phyloP scores from a whole-genome alignment of 2,329 filamentous ascomycete species.

The Coniochaeta pulveracea region DNA sequence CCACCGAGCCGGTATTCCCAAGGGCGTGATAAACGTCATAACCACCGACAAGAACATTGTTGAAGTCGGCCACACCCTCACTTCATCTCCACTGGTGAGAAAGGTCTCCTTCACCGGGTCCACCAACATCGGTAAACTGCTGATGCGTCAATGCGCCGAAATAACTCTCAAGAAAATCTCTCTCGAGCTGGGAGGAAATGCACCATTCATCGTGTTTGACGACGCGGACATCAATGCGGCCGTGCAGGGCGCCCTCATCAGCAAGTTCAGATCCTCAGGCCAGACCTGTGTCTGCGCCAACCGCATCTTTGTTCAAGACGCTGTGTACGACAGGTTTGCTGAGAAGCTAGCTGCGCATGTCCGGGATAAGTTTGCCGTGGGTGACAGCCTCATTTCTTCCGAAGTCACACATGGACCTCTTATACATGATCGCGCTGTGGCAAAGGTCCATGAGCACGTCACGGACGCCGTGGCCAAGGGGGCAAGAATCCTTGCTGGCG shows the following conservation, averaged over 20 bases:
- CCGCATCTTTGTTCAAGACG: slow-evolving; percentile 12
- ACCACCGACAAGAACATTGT: slow-evolving; percentile 2
- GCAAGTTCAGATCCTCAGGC: slow-evolving; percentile 23
- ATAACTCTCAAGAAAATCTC: slow-evolving; percentile 52
- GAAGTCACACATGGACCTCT: slow-evolving; percentile 12
- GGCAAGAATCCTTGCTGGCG: slow-evolving; percentile 19
- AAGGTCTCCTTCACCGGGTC: slow-evolving; percentile 59
- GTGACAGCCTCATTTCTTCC: too few relatives aligned
- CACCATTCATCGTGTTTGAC: slow-evolving; percentile 48
- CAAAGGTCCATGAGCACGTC: slow-evolving; percentile 11
- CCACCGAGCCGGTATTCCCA: slow-evolving; percentile 53
- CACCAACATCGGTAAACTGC: slow-evolving; percentile 45
- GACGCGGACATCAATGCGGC: slow-evolving; percentile 51
- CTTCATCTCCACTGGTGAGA: slow-evolving; percentile 5
- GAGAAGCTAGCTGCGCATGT: slow-evolving; percentile 10
- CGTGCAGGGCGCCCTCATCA: slow-evolving; percentile 35
- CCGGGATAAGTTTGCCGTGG: too few relatives aligned
- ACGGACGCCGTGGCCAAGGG: slow-evolving; percentile 10
- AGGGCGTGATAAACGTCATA: slow-evolving; percentile 39
- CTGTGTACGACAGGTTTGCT: slow-evolving; percentile 11
- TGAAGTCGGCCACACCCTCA: slow-evolving; percentile 4
- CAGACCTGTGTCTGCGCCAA: slow-evolving; percentile 50
- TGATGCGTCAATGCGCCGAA: slow-evolving; percentile 28
- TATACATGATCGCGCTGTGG: slow-evolving; percentile 8
- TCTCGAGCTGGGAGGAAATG: slow-evolving; percentile 57